Evolutionary conservation across 2,329 filamentous ascomycete species (phyloP).

Genomic region (Botrytis fabae): DNA sequence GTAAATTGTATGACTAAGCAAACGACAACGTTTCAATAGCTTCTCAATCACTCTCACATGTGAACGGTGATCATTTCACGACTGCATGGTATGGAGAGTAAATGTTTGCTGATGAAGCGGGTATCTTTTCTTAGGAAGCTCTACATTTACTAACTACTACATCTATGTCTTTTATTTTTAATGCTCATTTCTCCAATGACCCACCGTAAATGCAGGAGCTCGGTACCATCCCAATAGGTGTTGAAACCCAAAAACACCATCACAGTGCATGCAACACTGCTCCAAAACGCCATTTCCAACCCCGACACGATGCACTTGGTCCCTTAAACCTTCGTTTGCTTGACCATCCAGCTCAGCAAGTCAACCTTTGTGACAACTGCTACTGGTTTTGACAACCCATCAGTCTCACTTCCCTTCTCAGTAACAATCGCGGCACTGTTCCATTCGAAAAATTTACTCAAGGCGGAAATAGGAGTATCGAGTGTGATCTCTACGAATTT

Average conservation of each 20-base stretch:
- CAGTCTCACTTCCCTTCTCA: constrained; percentile 59
- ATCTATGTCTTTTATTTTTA: background rate
- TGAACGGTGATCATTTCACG: background rate
- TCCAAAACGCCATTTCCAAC: constrained; percentile 14
- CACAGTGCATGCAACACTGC: background rate
- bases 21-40: background rate
- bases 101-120: background rate
- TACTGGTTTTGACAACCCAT: constrained; percentile 68
- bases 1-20: background rate
- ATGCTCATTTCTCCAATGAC: background rate
- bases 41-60: too few species aligned
- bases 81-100: background rate
- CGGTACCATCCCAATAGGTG: constrained; percentile 6
- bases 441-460: constrained; percentile 97
- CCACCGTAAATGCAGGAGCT: background rate
- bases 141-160: background rate
- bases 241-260: constrained; percentile 10
- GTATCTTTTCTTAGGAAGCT: background rate
- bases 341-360: constrained; percentile 87
- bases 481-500: constrained; percentile 93
- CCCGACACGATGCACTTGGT: background rate
- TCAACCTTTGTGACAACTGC: constrained; percentile 97
- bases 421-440: constrained; percentile 96
- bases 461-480: constrained; percentile 77
- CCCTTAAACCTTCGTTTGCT: constrained; percentile 48